Percentiles rank a stretch among this genome's conserved stretches.
These are phyloP conservation scores for Fusarium sp. DNA, from an alignment of 2,329 filamentous ascomycete genomes.

Conservation along the genomic window DNA sequence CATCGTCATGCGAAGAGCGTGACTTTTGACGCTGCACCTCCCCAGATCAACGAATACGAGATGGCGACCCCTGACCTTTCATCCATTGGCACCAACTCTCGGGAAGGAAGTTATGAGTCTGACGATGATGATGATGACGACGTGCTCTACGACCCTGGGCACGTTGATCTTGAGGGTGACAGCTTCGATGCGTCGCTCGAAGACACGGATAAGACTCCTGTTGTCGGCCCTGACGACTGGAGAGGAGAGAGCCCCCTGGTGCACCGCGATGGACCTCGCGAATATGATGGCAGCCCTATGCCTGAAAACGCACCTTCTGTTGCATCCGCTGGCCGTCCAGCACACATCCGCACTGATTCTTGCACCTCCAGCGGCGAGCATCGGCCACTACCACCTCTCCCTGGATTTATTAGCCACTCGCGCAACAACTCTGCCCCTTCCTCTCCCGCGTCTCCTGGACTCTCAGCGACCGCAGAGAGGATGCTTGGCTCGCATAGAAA, in stretches of 20 bases:
- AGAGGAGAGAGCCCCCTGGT: conserved; percentile 73
- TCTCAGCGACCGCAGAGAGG: conserved; percentile 79
- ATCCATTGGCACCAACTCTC: conserved; percentile 87
- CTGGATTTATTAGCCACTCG: conserved; percentile 63
- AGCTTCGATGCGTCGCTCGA: conserved; percentile 97
- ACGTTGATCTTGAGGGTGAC: conserved; percentile 70
- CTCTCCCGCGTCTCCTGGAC: conserved; percentile 68
- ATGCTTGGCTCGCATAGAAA: conserved; percentile 74
- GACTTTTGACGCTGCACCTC: conserved; percentile 93
- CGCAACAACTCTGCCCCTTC: conserved; percentile 58
- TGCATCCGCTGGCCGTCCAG: conserved; percentile 62
- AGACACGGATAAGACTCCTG: conserved; percentile 96
- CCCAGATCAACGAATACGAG: conserved; percentile 97
- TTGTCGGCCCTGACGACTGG: conserved; percentile 98
- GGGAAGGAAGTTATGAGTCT: conserved; percentile 93
- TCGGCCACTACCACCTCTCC: conserved; percentile 87
- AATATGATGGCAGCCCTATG: conserved; percentile 77
- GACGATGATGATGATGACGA: conserved; percentile 80
- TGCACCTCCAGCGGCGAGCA: conserved; percentile 83
- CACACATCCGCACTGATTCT: conserved; percentile 76
- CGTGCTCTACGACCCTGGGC: conserved; percentile 65
- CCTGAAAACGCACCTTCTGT: conserved; percentile 62
- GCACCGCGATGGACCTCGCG: conserved; percentile 41
- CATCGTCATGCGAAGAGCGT: conserved; percentile 95
- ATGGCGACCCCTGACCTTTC: conserved; percentile 98